Percentiles rank a stretch among this genome's conserved stretches.
Evolutionary conservation across 1,284 basidiomycete genomes (phyloP).

Genomic region (Retiboletus flavoniger): DNA sequence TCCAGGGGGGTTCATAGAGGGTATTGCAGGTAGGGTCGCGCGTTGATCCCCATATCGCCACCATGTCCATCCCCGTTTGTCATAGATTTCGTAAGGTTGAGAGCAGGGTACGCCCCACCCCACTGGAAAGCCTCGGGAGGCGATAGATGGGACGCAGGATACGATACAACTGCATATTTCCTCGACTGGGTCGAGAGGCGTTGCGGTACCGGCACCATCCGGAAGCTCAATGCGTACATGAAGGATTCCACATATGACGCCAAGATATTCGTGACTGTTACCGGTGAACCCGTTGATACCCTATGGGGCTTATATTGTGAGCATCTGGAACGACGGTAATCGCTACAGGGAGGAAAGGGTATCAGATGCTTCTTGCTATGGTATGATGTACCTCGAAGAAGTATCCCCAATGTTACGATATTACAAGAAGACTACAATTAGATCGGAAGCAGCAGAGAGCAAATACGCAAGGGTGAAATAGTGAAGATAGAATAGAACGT

Average conservation of each 20-base stretch:
- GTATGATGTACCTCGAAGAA: neutral
- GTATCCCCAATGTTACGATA: conserved; percentile 13
- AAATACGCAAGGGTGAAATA: conserved; percentile 5
- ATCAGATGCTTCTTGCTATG: neutral
- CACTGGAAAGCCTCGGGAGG: conserved; percentile 56
- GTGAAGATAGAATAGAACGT: neutral
- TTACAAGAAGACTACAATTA: conserved; percentile 23
- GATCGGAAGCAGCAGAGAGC: conserved; percentile 21
- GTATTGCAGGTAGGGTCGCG: conserved; percentile 58
- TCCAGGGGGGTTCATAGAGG: conserved; percentile 69
- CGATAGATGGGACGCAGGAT: conserved; percentile 69
- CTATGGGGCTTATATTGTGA: conserved; percentile 58
- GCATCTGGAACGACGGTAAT: conserved; percentile 30
- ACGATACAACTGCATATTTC: conserved; percentile 68
- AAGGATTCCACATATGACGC: conserved; percentile 49
- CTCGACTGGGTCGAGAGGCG: conserved; percentile 65
- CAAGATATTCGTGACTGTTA: conserved; percentile 50
- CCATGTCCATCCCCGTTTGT: conserved; percentile 1
- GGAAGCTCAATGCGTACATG: conserved; percentile 55
- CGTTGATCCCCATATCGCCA: neutral
- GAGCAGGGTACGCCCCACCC: conserved; percentile 55
- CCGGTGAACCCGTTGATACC: conserved; percentile 49
- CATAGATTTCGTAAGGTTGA: conserved; percentile 67
- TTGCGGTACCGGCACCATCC: conserved; percentile 53
- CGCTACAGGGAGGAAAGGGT: conserved; percentile 4